Percentiles rank a stretch among this genome's conserved stretches.
These are phyloP conservation scores for Linaria vulgaris DNA, from an alignment of 257 asterid genomes.

Conservation along the genomic window DNA sequence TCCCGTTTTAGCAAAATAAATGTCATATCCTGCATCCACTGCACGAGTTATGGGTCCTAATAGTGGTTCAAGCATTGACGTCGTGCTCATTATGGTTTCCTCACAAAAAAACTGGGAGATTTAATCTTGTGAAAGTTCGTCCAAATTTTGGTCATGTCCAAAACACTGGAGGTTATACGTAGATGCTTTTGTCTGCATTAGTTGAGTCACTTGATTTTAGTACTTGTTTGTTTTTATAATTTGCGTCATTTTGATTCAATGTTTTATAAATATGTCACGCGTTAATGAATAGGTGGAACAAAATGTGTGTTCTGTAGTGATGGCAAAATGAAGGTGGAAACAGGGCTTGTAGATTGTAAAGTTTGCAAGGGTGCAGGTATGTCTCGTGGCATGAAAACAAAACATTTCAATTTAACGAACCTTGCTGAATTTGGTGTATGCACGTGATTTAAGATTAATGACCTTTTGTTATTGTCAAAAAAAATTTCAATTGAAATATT, in stretches of 20 bases:
- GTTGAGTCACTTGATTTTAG: neutral
- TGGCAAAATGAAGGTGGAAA: slow-evolving; percentile 87
- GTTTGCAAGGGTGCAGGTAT: slow-evolving; percentile 98
- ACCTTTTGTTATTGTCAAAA: slow-evolving; percentile 1
- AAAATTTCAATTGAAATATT: neutral
- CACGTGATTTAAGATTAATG: too few species aligned
- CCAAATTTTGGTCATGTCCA: too few species aligned
- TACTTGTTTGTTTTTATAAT: neutral
- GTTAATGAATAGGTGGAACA: slow-evolving; percentile 71
- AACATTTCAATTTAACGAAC: neutral
- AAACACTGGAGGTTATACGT: too few species aligned
- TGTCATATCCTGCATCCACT: too few species aligned
- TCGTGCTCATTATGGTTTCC: neutral
- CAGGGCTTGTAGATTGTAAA: slow-evolving; percentile 75
- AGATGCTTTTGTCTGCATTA: too few species aligned
- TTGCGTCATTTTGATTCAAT: neutral
- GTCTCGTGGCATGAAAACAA: neutral
- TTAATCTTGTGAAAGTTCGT: neutral
- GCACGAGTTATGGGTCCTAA: neutral
- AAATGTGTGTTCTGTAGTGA: slow-evolving; percentile 86
- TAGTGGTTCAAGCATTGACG: neutral
- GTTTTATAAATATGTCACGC: neutral
- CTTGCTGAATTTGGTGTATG: neutral
- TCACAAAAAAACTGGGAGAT: neutral
- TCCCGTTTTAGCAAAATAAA: too few species aligned